Evolutionary conservation across 345 rosid species (phyloP).

Genomic region (Rhodamnia rubescens): DNA sequence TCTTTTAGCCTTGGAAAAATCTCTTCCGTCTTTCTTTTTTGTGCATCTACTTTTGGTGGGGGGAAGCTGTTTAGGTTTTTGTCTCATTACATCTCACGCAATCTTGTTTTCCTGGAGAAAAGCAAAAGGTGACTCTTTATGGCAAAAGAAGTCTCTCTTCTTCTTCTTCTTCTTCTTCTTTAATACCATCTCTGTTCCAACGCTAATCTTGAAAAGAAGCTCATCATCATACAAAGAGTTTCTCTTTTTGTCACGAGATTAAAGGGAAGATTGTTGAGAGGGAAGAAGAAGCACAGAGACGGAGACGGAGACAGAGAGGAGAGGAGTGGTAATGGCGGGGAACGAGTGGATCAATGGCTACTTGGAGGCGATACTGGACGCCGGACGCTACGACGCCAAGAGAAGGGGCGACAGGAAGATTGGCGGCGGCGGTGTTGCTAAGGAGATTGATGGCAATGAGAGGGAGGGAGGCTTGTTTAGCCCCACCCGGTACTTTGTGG

Average conservation of each 20-base stretch:
- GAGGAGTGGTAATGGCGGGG: slow-evolving; percentile 45
- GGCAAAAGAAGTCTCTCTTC: background rate
- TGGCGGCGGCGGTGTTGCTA: background rate
- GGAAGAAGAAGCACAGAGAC: background rate
- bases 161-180: background rate
- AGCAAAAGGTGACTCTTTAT: background rate
- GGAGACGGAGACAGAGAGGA: background rate
- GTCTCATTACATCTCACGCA: background rate
- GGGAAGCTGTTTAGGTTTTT: background rate
- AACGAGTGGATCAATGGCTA: slow-evolving; percentile 91
- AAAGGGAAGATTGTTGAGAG: background rate
- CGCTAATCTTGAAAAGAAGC: background rate
- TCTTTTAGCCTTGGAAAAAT: background rate
- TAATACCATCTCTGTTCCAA: background rate
- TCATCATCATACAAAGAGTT: background rate
- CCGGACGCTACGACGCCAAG: slow-evolving; percentile 43
- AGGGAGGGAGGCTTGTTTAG: slow-evolving; percentile 48
- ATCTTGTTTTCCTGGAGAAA: background rate
- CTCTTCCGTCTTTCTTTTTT: background rate
- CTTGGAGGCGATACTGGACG: slow-evolving; percentile 79
- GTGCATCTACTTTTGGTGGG: background rate
- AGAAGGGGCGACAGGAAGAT: slow-evolving; percentile 35
- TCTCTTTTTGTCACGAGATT: background rate
- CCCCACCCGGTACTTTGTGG: slow-evolving; percentile 77
- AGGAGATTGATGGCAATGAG: slow-evolving; percentile 23